Conservation (phyloP, 108 stramenopile species). For the Schizochytrium sp. region DNA sequence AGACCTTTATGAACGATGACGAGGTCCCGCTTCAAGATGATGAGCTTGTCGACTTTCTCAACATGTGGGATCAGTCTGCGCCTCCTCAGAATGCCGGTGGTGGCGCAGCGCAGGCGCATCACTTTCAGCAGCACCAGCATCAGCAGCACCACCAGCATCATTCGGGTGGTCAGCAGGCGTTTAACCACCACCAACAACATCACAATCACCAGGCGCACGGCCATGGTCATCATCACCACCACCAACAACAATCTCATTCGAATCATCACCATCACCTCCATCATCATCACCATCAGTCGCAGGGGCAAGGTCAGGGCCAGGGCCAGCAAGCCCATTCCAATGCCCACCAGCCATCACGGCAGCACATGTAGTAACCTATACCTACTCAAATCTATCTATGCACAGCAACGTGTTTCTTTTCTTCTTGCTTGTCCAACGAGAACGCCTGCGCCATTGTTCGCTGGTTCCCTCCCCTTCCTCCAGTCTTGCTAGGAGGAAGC, state of each 20-base stretch:
- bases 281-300: no score
- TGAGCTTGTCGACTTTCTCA: background rate
- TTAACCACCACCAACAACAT: background rate
- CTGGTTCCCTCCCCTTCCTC: no score
- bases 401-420: no score
- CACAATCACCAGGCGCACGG: background rate
- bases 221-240: background rate
- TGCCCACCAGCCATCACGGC: no score
- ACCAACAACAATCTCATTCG: background rate
- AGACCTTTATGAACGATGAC: background rate
- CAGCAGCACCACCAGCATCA: background rate
- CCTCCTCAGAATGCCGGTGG: background rate
- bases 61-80: constrained; percentile 12
- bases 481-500: no score
- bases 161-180: background rate
- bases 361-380: no score
- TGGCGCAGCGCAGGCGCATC: background rate
- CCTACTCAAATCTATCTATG: no score
- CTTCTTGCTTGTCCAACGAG: no score
- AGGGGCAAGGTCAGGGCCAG: no score
- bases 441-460: no score
- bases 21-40: background rate
- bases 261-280: no score
- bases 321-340: no score
- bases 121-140: background rate